Evolutionary conservation across 192 early-diverging fungal species (phyloP), one percentile per base, ranked within the genome.

Genomic region (Coemansia pectinata): DNA sequence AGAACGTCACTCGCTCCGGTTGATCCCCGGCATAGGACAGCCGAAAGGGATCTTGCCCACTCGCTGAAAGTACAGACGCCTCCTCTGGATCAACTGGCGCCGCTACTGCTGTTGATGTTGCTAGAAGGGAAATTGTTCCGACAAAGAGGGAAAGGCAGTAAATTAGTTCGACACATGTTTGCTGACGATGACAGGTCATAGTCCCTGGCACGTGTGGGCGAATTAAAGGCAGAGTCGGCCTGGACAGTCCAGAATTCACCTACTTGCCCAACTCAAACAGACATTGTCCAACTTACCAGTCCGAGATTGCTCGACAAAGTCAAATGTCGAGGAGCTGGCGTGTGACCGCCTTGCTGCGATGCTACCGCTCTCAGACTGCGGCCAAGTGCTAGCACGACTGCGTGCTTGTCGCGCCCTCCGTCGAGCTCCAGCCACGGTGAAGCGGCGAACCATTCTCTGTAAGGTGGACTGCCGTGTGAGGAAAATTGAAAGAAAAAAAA

Each of bases 1-100:
- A 66, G 53, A 85, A 85, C 5, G 71, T 70, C 66, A 85, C 53
- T 7, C 67, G 48, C 65, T 84, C 78, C 8, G 31, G 70, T 23
- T 67, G 65, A 5, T 19, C 57, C 12, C 12, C 53, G 2, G 21
- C 39, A 23, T 41, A 34, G 29, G 38, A 11, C 57, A 4, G n/a
- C 34, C 21, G 34, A 25, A 25, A 36, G 58, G 29, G 58, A 25
- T 60, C 52, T 39, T 61, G 33, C 17, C 14, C 34, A 39, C 19
- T 11, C 15, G 59, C 59, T 29, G 33, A 6, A 39, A 9, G 55
- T 14, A 5, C 55, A 17, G 27, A 31, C 14, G 31, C 55, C 29
- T 58, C 55, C 6, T 15, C 55, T 7, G 55, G 55, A 33, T 58
- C 55, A 34, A 58, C 55, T 58, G 55, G 29, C 15, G 29, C 15